Base-by-base conservation (phyloP, 805 yeast species). In the Cyberlindnera galapagoensis region DNA sequence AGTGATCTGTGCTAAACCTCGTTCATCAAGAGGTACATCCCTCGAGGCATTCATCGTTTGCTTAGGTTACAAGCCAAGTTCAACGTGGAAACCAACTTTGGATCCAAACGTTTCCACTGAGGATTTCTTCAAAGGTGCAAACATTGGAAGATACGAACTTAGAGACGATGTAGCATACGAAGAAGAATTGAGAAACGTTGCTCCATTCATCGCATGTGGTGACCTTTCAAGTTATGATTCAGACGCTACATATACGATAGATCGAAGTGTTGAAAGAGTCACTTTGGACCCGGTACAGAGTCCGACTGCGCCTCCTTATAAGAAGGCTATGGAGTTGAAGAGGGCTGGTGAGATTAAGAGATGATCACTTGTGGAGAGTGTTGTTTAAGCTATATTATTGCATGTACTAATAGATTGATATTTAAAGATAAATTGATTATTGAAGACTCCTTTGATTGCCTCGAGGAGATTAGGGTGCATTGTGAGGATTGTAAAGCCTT, bases 261-360 rank as follows among this genome's bases (percentile, higher is more conserved):
- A 57, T 12, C 36, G 48, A 4, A 51, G 57, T 49, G 56, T 60
- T 6, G 44, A 52, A 19, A 44, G 57, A 11, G 38, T 55, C 3
- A 78, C 86, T 37, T 60, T 92, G 39, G 94, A 86, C 44, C 98
- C 98, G 0, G 94, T 92, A 9, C 97, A 92, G 51, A 67, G 76
- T 56, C 98, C 98, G 7, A 88, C 96, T 1, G 92, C 95, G 20
- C 98, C 98, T 2, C 97, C 98, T 2, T 92, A 92, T 59, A 90
- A 90, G 60, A 74, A 75, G 36, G 98, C 97, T 0, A 60, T 92
- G 36, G 95, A 86, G 52, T 64, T 84, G 71, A 86, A 84, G 59
- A 69, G 95, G 50, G 71, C 70, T 36, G 95, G 95, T 9, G 67
- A 69, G 40, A 50, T 74, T 34, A 59, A 57, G 19, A 51, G 69